Percentiles rank a stretch among this genome's conserved stretches.
These are phyloP conservation scores for Tubosaeta sp. DNA, from an alignment of 768 basidiomycete species.

Conservation along the genomic window DNA sequence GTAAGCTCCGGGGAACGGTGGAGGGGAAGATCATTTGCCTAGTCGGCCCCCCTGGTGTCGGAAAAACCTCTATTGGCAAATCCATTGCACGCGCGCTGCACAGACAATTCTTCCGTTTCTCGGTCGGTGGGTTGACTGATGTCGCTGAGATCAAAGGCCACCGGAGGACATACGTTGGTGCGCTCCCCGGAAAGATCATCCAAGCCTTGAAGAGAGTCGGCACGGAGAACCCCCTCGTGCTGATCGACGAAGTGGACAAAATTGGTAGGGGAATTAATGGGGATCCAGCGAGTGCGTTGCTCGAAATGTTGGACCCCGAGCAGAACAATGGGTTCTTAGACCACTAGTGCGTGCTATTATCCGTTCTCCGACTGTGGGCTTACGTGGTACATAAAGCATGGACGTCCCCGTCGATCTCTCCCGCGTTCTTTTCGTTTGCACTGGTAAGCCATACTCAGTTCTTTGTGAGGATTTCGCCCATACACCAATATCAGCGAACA, in stretches of 20 bases:
- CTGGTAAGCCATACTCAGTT: constrained; percentile 38
- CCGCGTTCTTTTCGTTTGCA: constrained; percentile 95
- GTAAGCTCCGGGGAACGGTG: constrained; percentile 90
- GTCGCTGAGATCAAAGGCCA: constrained; percentile 99
- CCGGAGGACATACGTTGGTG: constrained; percentile 93
- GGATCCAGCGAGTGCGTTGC: constrained; percentile 84
- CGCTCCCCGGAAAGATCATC: constrained; percentile 91
- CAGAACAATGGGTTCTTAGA: constrained; percentile 94
- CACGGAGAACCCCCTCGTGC: constrained; percentile 88
- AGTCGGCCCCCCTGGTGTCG: constrained; percentile 95
- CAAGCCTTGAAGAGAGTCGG: constrained; percentile 91
- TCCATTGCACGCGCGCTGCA: constrained; percentile 88
- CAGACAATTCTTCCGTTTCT: constrained; percentile 93
- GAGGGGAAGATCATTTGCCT: constrained; percentile 98
- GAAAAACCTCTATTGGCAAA: constrained; percentile 95
- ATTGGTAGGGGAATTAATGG: constrained; percentile 89
- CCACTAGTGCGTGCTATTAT: constrained; percentile 70
- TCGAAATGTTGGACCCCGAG: constrained; percentile 94
- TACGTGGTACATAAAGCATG: constrained; percentile 56
- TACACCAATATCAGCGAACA: constrained; percentile 55
- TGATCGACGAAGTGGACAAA: constrained; percentile 97
- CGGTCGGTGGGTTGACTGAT: constrained; percentile 93
- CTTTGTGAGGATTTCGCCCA: constrained; percentile 6
- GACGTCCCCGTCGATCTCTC: constrained; percentile 97
- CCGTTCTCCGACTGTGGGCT: not conserved